Evolutionary conservation across 2,329 filamentous ascomycete species (phyloP).

Genomic region (Dichotomopilus funicola): DNA sequence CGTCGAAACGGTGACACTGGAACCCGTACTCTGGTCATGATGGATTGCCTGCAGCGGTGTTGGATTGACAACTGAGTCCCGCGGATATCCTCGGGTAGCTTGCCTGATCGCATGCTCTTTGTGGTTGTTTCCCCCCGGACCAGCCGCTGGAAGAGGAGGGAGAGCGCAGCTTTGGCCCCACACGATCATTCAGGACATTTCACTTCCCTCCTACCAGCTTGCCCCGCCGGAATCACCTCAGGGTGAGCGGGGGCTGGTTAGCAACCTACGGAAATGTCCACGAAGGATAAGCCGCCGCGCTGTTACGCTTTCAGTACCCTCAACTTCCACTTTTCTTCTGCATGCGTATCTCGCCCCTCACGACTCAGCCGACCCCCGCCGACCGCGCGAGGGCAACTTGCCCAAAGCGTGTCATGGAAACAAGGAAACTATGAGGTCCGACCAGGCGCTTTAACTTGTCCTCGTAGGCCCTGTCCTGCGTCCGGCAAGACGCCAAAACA

Average conservation of each 20-base stretch:
- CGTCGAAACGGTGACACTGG: constrained; percentile 66
- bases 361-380: constrained; percentile 30
- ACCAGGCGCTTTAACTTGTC: constrained; percentile 53
- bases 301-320: constrained; percentile 41
- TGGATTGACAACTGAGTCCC: constrained; percentile 23
- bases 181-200: constrained; percentile 41
- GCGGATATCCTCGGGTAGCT: constrained; percentile 28
- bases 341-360: constrained; percentile 21
- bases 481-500: constrained; percentile 44
- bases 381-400: constrained; percentile 36
- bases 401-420: constrained; percentile 38
- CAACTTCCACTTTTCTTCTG: constrained; percentile 17
- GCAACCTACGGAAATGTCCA: constrained; percentile 42
- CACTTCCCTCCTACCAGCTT: constrained; percentile 23
- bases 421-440: constrained; percentile 36
- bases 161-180: constrained; percentile 42
- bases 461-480: constrained; percentile 38
- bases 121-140: constrained; percentile 21
- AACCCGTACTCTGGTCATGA: constrained; percentile 47
- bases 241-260: constrained; percentile 35
- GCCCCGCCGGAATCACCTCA: constrained; percentile 41
- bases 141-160: constrained; percentile 29
- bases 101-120: constrained; percentile 16
- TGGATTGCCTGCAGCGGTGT: constrained; percentile 33
- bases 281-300: constrained; percentile 33